Evolutionary conservation across 2,329 filamentous ascomycete species (phyloP).

Genomic region (Didymella pinodella): DNA sequence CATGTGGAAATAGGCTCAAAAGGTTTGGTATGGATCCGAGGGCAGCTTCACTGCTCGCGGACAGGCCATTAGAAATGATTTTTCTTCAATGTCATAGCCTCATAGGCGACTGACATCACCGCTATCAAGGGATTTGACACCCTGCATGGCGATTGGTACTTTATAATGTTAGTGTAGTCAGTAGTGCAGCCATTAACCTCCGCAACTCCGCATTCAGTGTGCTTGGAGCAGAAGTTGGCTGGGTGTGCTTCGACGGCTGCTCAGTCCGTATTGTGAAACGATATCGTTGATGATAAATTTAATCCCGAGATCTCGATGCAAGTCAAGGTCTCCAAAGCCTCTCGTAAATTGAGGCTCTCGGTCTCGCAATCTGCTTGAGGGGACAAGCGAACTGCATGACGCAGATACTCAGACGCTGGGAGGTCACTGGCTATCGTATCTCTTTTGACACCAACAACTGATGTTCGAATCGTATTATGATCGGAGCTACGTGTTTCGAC

Average conservation of each 20-base stretch:
- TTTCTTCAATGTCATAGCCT: neutral
- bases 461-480: neutral
- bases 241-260: neutral
- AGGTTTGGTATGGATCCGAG: neutral
- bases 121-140: neutral
- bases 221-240: neutral
- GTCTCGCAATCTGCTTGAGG: too few species aligned
- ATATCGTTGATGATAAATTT: neutral
- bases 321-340: neutral
- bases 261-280: neutral
- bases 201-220: constrained; percentile 4
- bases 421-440: neutral
- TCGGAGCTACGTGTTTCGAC: neutral
- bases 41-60: too few species aligned
- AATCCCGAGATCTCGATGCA: neutral
- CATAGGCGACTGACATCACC: constrained; percentile 10
- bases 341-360: too few species aligned
- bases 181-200: constrained; percentile 4
- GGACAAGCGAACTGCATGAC: too few species aligned
- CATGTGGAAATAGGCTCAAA: neutral
- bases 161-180: constrained; percentile 4
- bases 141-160: constrained; percentile 6
- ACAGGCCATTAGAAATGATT: neutral
- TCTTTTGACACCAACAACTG: neutral
- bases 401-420: neutral